Evolutionary conservation across 495 filamentous ascomycete genomes (phyloP).

Genomic region (Talaromyces proteolyticus): DNA sequence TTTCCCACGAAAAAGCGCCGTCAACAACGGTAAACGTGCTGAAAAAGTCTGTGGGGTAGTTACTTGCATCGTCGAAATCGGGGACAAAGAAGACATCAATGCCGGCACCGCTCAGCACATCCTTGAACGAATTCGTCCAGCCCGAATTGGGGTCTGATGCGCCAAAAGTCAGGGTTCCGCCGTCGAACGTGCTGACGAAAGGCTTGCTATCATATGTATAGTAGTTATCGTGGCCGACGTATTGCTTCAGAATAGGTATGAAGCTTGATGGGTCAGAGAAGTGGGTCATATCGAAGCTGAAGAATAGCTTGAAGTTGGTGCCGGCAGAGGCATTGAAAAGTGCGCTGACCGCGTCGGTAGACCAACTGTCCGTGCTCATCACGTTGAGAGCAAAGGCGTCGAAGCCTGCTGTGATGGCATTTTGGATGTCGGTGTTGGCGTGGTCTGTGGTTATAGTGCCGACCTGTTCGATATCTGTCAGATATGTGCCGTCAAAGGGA

Average conservation of each 20-base stretch:
- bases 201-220: constrained; percentile 8
- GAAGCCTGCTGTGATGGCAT: constrained; percentile 17
- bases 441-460: constrained; percentile 13
- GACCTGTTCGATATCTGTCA: constrained; percentile 9
- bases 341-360: constrained; percentile 8
- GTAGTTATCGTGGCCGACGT: constrained; percentile 1
- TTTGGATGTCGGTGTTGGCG: constrained; percentile 18
- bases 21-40: constrained; percentile 13
- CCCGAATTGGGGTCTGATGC: constrained; percentile 1
- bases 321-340: constrained; percentile 13
- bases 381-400: constrained; percentile 25
- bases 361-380: constrained; percentile 13
- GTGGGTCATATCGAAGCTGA: constrained; percentile 20
- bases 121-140: constrained; percentile 8
- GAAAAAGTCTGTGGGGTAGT: constrained; percentile 12
- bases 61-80: constrained; percentile 14
- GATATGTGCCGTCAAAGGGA: too few species aligned
- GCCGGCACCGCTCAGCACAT: constrained; percentile 4
- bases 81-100: constrained; percentile 16
- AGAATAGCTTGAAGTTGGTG: constrained; percentile 21
- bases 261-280: constrained; percentile 7
- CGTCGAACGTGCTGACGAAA: constrained; percentile 12
- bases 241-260: constrained; percentile 4
- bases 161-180: constrained; percentile 6
- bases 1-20: constrained; percentile 29